A percentile compares a stretch with the other conserved stretches of the same genome.
Conservation (phyloP, 495 filamentous ascomycete species). For the Aspergillus panamensis region DNA sequence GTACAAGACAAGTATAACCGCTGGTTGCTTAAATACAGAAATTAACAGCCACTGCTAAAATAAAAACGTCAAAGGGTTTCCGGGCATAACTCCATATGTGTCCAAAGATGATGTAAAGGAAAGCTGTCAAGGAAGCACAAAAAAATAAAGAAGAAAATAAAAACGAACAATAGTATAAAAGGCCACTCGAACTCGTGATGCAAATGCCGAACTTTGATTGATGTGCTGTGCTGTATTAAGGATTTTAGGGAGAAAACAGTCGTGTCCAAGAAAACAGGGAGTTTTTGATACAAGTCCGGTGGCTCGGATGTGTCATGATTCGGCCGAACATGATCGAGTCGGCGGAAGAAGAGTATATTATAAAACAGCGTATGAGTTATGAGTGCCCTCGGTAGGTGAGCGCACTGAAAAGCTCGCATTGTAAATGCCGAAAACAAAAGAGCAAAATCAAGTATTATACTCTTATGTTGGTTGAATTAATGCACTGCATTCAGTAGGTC, state of each 20-base stretch:
- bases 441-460: background rate
- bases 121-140: constrained; percentile 5
- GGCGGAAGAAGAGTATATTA: constrained; percentile 1
- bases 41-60: constrained; percentile 5
- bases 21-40: constrained; percentile 8
- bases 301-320: constrained; percentile 5
- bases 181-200: constrained; percentile 3
- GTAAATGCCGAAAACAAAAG: constrained; percentile 19
- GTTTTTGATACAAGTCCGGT: background rate
- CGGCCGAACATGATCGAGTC: background rate
- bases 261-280: constrained; percentile 2
- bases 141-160: background rate
- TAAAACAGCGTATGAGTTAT: constrained; percentile 6
- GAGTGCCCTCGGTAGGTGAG: constrained; percentile 1
- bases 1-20: constrained; percentile 6
- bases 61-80: constrained; percentile 2
- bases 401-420: background rate
- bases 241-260: background rate
- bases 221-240: background rate
- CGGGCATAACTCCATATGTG: constrained; percentile 20
- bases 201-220: constrained; percentile 13
- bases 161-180: constrained; percentile 5
- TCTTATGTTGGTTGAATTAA: constrained; percentile 20
- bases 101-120: constrained; percentile 14
- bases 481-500: constrained; percentile 46